Evolutionary conservation across 106 monocot species (phyloP), one percentile per base, ranked within the genome.

Genomic region (Hemerocallis citrina): DNA sequence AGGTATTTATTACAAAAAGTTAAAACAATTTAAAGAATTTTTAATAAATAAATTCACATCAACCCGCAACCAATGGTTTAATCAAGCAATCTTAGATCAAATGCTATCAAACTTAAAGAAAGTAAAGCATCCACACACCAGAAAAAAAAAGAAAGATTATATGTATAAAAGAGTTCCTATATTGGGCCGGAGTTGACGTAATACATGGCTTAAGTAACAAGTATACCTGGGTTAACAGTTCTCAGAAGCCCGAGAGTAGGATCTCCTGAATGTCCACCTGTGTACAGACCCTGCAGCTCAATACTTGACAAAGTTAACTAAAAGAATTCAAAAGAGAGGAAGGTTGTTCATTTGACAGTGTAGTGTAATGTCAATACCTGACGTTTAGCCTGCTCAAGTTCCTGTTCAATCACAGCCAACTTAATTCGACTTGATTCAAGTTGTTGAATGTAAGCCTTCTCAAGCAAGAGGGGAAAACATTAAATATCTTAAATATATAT

Each of bases 401-500:
- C 80, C 48, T 76, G 72, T 58, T 85, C 80, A 23, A 85, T 65
- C 46, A 76, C 76, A 30, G 61, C 47, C 66, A 85, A 31, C 66
- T 80, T 85, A 12, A 73, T 65, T 42, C 73, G 85, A 54, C 79
- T 67, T 52, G 80, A 70, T 68, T 85, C 85, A 36, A 85, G 76
- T 67, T 85, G 85, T 47, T 85, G 85, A 77, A 85, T 70, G 39
- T 85, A 85, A 43, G 76, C 79, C 85, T 85, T n/a, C n/a, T n/a
- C n/a, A n/a, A n/a, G 61, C 15, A 60, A 34, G 27, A 43, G 25
- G 42, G 15, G 24, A 16, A 23, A 15, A 60, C 24, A 49, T 5
- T 65, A 8, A 51, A 38, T 4, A 22, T 66, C 52, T 30, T 30
- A 28, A 20, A 34, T 54, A 13, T 34, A 0, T 25, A 25, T 50